Evolutionary conservation across 306 rosid species (phyloP), one percentile per base, ranked within the genome.

Genomic region (Carpinus viminea): DNA sequence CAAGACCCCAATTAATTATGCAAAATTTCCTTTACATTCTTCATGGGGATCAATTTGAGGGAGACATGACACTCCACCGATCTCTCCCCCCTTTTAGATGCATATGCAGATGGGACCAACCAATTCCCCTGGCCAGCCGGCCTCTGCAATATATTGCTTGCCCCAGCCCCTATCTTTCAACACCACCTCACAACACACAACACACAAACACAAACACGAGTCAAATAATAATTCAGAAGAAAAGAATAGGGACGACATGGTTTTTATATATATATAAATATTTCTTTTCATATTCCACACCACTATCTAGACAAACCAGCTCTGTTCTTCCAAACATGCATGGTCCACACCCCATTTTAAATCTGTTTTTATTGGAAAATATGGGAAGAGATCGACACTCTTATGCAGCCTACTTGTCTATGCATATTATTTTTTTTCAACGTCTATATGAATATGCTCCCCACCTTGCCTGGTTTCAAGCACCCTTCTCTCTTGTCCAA

Each of bases 381-480:
- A 31, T 80, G 82, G 79, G 77, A 78, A 80, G 74, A 76, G 78
- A 24, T 70, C 74, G 88, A 90, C 88, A 84, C 85, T 57, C 82
- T 86, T 57, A 84, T 83, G 70, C 82, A 88, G 57, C 88, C 98
- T 82, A 85, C 72, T 79, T 83, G 80, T 78, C 87, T 81, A 85
- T 84, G 76, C 64, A 82, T 86, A 89, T 85, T 76, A 78, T 83
- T 85, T 83, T 70, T 74, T 82, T 95, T 91, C 97, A 88, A 91
- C 85, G 72, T 81, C 74, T 84, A 79, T 76, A 92, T 95, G 89
- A 95, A 91, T 89, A 80, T 95, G 98, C 88, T 87, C 94, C 96
- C 98, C 98, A 95, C 98, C 91, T 87, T 95, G 73, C 80, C 68
- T 88, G 98, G 98, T 85, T 87, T 89, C 78, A 79, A 82, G 74